These are phyloP conservation scores for Stachybotrys chartarum DNA, from an alignment of 2,329 filamentous ascomycete genomes.

Conservation along the genomic window DNA sequence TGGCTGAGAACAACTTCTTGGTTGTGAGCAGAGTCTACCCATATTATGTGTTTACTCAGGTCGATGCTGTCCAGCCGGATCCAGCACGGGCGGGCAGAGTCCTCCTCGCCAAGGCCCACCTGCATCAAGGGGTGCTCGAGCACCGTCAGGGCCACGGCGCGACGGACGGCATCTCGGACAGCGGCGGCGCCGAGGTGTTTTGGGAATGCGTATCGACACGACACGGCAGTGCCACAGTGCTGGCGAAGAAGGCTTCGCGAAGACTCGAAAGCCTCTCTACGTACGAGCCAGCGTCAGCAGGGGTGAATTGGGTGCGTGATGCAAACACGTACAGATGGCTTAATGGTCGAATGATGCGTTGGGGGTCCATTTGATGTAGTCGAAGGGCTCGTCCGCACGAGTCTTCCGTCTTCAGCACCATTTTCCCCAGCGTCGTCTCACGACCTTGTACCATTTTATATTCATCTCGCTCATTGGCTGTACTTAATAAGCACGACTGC, in stretches of 20 bases:
- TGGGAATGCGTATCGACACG: not conserved
- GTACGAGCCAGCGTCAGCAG: not conserved
- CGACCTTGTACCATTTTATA: too few relatives aligned
- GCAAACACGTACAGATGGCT: not conserved
- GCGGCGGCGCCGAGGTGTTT: not conserved
- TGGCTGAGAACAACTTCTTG: not conserved
- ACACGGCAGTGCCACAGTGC: not conserved
- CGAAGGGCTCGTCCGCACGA: too few relatives aligned
- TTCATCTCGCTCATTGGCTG: too few relatives aligned
- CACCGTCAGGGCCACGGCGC: constrained; percentile 8
- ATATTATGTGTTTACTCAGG: constrained; percentile 10
- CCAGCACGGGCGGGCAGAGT: constrained; percentile 8
- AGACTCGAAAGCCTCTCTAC: not conserved
- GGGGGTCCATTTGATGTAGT: too few relatives aligned
- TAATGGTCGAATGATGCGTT: not conserved
- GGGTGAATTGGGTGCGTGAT: not conserved
- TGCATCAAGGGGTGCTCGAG: constrained; percentile 12
- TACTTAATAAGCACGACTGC: too few relatives aligned
- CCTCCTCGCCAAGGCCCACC: constrained; percentile 8
- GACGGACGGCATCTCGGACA: not conserved
- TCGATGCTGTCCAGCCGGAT: constrained; percentile 9
- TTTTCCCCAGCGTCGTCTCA: too few relatives aligned
- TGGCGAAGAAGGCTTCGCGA: not conserved
- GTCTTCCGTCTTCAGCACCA: too few relatives aligned
- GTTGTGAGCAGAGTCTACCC: constrained; percentile 7